Conservation (phyloP, 441 rosid genomes). For the Erysimum pusillum region DNA sequence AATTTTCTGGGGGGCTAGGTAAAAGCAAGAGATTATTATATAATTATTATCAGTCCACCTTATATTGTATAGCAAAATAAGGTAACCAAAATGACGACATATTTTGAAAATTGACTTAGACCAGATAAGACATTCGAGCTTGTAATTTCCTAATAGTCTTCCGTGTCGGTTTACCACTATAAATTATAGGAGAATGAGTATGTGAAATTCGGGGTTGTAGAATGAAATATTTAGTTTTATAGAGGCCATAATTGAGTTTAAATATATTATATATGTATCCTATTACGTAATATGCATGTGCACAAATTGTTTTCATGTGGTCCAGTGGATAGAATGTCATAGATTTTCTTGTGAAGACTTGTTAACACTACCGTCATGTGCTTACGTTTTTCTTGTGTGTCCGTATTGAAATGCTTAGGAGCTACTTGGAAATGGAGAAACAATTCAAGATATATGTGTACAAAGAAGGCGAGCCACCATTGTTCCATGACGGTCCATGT, state of each 20-base stretch:
- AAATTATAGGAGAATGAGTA: too few relatives aligned
- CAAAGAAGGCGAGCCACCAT: conserved; percentile 88
- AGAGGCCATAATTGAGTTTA: too few relatives aligned
- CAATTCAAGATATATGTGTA: conserved; percentile 78
- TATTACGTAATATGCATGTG: not conserved
- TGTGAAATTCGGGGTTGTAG: too few relatives aligned
- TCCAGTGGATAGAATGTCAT: not conserved
- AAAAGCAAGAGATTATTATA: conserved; percentile 5
- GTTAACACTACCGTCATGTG: not conserved
- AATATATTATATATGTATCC: too few relatives aligned
- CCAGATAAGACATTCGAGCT: not conserved
- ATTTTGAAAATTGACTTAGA: not conserved
- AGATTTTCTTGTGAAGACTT: not conserved
- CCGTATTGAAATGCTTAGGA: conserved; percentile 52
- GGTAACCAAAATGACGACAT: conserved; percentile 1
- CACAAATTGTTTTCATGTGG: not conserved
- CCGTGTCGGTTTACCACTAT: too few relatives aligned
- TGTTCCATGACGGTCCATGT: conserved; percentile 94
- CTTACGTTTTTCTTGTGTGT: not conserved
- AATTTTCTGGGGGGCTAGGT: not conserved
- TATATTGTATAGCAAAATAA: conserved; percentile 17
- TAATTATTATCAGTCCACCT: conserved; percentile 2
- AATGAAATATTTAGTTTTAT: too few relatives aligned
- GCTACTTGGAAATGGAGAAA: conserved; percentile 92
- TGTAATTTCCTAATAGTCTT: too few relatives aligned